Evolutionary conservation across 176 grass and related monocot genomes (phyloP), one percentile per base, ranked within the genome.

Genomic region (Panicum miliaceum): DNA sequence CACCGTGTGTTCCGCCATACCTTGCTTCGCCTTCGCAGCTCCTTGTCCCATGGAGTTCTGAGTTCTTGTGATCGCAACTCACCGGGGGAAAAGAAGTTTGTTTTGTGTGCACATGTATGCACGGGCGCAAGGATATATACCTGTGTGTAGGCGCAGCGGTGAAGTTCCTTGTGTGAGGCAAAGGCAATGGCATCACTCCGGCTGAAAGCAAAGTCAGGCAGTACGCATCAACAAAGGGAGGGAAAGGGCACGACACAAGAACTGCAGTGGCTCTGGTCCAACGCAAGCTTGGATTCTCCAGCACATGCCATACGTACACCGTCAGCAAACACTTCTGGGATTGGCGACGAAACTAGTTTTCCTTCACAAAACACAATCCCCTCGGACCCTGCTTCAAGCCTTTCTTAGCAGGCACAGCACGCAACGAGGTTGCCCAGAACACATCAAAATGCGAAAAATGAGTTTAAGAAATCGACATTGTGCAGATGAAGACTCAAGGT

Each of bases 201-300:
- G 26, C 47, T 42, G 46, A 67, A 86, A 86, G 94, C 91, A 97
- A 97, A 90, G 91, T 50, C 13, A 65, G 18, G 43, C 25, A 89
- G 43, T 32, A 89, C 56, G 68, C 73, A 86, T 63, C 85, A 63
- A 56, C 35, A 7, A 82, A 82, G 75, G 43, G 85, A 93, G 90
- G 88, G 43, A 88, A 93, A 93, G 88, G 40, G 81, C 62, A 61
- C 76, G 78, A 68, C 62, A 51, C 81, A 90, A 85, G 16, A 60
- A 73, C 22, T 59, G 22, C 13, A 73, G 71, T 16, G n/a, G 73
- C 64, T 50, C 59, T 71, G 75, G 40, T 25, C 47, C n/a, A 38
- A 51, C n/a, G 79, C 78, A 52, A 87, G 63, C 65, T 38, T 78
- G 7, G 78, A 86, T 88, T 83, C 71, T 56, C 48, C 57, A 36